phyloP scores from a whole-genome alignment of 2,329 filamentous ascomycete genomes.

The Parasarocladium wereldwijsianum region DNA sequence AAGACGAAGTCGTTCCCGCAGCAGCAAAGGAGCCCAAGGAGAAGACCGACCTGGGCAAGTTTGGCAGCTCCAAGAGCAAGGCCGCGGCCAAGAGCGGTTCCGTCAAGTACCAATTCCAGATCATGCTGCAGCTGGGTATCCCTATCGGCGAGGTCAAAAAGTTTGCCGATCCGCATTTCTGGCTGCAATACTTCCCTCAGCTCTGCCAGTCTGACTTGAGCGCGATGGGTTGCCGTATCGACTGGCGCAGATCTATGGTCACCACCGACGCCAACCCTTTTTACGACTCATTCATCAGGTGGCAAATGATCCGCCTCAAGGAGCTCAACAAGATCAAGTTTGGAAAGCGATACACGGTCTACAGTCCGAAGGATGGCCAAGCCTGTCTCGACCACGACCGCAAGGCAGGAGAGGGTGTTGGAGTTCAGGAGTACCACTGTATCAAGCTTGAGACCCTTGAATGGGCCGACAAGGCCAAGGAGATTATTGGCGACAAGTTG shows the following conservation, averaged over 20 bases:
- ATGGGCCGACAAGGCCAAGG: slow-evolving; percentile 66
- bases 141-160: slow-evolving; percentile 78
- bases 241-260: slow-evolving; percentile 85
- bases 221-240: slow-evolving; percentile 72
- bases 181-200: slow-evolving; percentile 72
- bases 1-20: slow-evolving; percentile 33
- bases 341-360: slow-evolving; percentile 84
- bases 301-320: slow-evolving; percentile 92
- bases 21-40: slow-evolving; percentile 31
- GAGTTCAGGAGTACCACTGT: slow-evolving; percentile 82
- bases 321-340: slow-evolving; percentile 88
- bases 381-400: slow-evolving; percentile 34
- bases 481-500: slow-evolving; percentile 61
- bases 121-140: slow-evolving; percentile 84
- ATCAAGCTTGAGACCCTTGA: slow-evolving; percentile 84
- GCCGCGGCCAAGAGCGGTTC: slow-evolving; percentile 79
- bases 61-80: slow-evolving; percentile 85
- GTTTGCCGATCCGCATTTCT: slow-evolving; percentile 83
- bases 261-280: slow-evolving; percentile 95
- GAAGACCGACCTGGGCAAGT: slow-evolving; percentile 74
- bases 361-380: slow-evolving; percentile 40
- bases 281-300: slow-evolving; percentile 88
- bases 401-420: slow-evolving; percentile 32
- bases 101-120: slow-evolving; percentile 86
- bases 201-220: slow-evolving; percentile 44